Conservation (phyloP, 176 grass and related monocot genomes). For the sorghum (Sorghum bicolor) region DNA sequence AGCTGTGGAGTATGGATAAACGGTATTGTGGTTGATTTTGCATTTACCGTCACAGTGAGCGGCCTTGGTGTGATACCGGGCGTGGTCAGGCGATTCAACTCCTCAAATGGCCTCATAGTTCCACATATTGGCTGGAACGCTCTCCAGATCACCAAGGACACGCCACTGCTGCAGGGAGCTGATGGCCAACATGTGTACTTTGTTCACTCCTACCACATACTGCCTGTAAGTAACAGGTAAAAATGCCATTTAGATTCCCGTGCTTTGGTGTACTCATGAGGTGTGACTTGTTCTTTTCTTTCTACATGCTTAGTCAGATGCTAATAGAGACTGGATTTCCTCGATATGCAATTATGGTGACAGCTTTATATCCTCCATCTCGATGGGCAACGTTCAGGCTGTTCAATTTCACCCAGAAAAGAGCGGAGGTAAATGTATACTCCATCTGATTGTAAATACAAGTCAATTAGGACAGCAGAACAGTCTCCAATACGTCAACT, state of each 20-base stretch:
- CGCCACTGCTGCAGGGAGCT: conserved; percentile 66
- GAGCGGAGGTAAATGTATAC: conserved; percentile 70
- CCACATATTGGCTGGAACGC: conserved; percentile 99
- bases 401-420: conserved; percentile 99
- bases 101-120: conserved; percentile 74
- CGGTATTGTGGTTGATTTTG: neutral
- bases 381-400: conserved; percentile 83
- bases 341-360: conserved; percentile 81
- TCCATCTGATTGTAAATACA: neutral
- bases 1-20: neutral
- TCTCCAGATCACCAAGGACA: conserved; percentile 74
- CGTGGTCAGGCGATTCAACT: conserved; percentile 75
- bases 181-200: conserved; percentile 93
- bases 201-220: conserved; percentile 87
- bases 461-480: neutral
- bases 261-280: conserved; percentile 22
- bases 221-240: conserved; percentile 50
- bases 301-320: conserved; percentile 69
- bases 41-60: conserved; percentile 53
- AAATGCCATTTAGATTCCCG: neutral
- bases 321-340: conserved; percentile 86
- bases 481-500: neutral
- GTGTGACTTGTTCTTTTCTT: conserved; percentile 44
- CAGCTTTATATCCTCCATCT: conserved; percentile 87
- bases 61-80: conserved; percentile 96